phyloP scores from a whole-genome alignment of 768 basidiomycete species.

The Boletus vinaceobasis region DNA sequence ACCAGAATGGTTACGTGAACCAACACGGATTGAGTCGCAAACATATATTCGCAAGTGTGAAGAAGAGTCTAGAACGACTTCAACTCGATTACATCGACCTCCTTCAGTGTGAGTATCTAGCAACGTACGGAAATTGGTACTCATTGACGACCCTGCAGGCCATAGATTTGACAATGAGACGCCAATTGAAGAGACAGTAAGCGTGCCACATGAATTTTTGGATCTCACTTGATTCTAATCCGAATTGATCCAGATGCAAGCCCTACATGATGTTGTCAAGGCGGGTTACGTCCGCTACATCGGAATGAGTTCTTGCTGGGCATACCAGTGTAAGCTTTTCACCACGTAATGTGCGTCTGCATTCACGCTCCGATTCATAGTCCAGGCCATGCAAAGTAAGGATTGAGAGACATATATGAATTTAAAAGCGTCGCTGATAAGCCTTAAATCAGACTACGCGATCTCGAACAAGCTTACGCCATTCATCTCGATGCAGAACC shows the following conservation, averaged over 20 bases:
- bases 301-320: conserved; percentile 42
- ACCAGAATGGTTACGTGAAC: conserved; percentile 46
- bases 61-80: conserved; percentile 40
- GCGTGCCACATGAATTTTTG: neutral
- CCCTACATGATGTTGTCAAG: conserved; percentile 49
- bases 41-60: conserved; percentile 59
- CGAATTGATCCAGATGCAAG: conserved; percentile 36
- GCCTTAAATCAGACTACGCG: conserved; percentile 33
- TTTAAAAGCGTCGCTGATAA: neutral
- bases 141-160: conserved; percentile 22
- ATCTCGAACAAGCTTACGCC: conserved; percentile 44
- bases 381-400: conserved; percentile 41
- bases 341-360: neutral
- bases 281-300: conserved; percentile 48
- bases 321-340: conserved; percentile 35
- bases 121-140: neutral
- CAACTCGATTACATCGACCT: conserved; percentile 57
- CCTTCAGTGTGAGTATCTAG: conserved; percentile 40
- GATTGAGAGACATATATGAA: neutral
- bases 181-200: conserved; percentile 44
- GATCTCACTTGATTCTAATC: neutral
- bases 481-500: conserved; percentile 67
- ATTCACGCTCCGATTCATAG: conserved; percentile 16
- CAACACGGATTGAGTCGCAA: conserved; percentile 46
- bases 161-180: conserved; percentile 52